Evolutionary conservation across 225 moss, liverwort and hornwort species (phyloP), one percentile per base, ranked within the genome.

Genomic region (Neckera pumila): DNA sequence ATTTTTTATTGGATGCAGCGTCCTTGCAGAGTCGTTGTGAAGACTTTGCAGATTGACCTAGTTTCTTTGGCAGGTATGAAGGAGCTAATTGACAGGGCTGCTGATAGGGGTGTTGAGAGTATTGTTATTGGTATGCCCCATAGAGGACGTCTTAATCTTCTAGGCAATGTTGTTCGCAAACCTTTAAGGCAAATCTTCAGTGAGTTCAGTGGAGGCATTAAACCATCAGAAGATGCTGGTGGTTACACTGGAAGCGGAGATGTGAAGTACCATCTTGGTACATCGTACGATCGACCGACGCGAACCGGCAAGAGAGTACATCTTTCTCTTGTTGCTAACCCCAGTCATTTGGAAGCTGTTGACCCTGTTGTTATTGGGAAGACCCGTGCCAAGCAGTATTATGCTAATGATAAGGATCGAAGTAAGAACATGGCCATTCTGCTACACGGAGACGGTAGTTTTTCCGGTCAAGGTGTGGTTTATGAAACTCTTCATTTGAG

Each of bases 41-140:
- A 67, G 86, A 69, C 77, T 25, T 49, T 87, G 67, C 67, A 21
- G 71, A 87, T 58, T 86, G 83, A 57, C 59, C 9, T 77, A 31
- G 57, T 59, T 79, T 72, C 57, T 57, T 84, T 92, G 91, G 88
- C 90, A 96, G 98, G 98, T 86, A 99, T 99, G 99, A 99, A 99
- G 91, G 99, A 97, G 95, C 93, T 99, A 15, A 95, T 99, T 80
- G 99, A 99, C 91, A 95, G 91, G 78, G 97, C 97, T 84, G 94
- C 97, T 20, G 95, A 96, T 88, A 85, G 82, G 64, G 99, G 97
- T 88, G 99, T 99, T 79, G 95, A 97, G 85, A 97, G 83, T 91
- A 94, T 99, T 79, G 99, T 99, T 43, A 95, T 99, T 76, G 99
- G 97, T 58, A 99, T 99, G 99, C 97, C 98, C 36, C 98, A 98